Evolutionary conservation across 345 rosid genomes (phyloP).

Genomic region (Heritiera littoralis): DNA sequence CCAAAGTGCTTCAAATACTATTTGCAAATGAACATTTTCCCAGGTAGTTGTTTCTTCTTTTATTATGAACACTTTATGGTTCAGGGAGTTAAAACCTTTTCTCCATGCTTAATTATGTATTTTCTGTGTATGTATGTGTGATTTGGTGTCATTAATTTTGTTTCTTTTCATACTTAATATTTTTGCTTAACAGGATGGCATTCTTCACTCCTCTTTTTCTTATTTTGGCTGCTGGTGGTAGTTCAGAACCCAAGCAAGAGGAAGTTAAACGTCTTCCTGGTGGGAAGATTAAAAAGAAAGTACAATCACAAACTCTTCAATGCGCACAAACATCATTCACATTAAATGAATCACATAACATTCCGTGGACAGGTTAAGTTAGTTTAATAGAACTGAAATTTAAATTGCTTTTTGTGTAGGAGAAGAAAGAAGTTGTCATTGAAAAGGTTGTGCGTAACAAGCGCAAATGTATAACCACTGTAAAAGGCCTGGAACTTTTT

Average conservation of each 20-base stretch:
- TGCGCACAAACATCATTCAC: neutral
- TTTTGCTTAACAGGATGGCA: slow-evolving; percentile 9
- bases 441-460: slow-evolving; percentile 55
- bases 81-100: neutral
- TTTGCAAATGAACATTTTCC: neutral
- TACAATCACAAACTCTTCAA: slow-evolving; percentile 22
- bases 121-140: no score
- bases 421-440: slow-evolving; percentile 50
- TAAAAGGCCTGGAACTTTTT: slow-evolving; percentile 57
- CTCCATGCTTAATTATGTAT: neutral
- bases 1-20: neutral
- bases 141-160: neutral
- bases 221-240: slow-evolving; percentile 11
- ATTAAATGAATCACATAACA: neutral
- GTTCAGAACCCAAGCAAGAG: slow-evolving; percentile 36
- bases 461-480: slow-evolving; percentile 50
- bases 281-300: slow-evolving; percentile 54
- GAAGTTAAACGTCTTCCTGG: slow-evolving; percentile 56
- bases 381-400: slow-evolving; percentile 6
- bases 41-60: neutral
- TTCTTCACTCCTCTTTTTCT: neutral
- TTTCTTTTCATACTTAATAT: neutral
- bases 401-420: slow-evolving; percentile 28
- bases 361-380: neutral
- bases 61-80: neutral